Evolutionary conservation across 1,139 yeast genomes (phyloP), one percentile per base, ranked within the genome.

Genomic region (Candida mesenterica): DNA sequence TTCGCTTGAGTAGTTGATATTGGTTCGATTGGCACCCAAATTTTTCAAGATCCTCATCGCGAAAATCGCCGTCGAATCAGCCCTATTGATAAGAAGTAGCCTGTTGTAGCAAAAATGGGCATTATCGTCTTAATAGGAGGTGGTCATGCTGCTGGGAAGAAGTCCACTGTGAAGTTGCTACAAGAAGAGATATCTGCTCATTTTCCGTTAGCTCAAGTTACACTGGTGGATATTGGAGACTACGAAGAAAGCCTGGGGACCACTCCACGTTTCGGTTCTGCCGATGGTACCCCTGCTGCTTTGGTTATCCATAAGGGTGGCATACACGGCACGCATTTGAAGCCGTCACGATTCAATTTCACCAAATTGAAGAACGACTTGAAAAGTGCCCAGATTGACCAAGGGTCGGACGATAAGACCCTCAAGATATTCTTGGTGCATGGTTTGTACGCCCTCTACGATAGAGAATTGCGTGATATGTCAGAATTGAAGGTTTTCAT

Each of bases 401-500:
- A 12, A 10, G 23, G 6, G 5, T 6, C 12, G 5, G 6, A 15
- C 17, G 15, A 15, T 5, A 19, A 19, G 9, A 6, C 22, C 9
- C 22, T 6, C 6, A 69, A 62, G 42, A 66, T 86, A 7, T 59
- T 80, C 9, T 61, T 89, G 8, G 74, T 88, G 2, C 83, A 82
- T 54, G 97, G 97, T 0, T 65, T 84, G 24, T 89, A 89, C 53
- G 94, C 96, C 0, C 65, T 90, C 27, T 84, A 79, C 52, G 82
- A 87, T 52, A 62, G 64, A 33, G 68, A 66, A 22, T 57, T 90
- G n/a, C 62, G 86, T 28, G 66, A 67, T 4, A 48, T 73, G 53
- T 79, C 92, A 0, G 69, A 78, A 3, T 67, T 89, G 49, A 82
- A 79, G 50, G 79, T 89, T 2, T 90, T 82, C 51, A 71, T 89